Percentiles rank a stretch among this genome's conserved stretches.
These are phyloP conservation scores for Hortiboletus campestris DNA, from an alignment of 768 basidiomycete genomes.

Conservation along the genomic window DNA sequence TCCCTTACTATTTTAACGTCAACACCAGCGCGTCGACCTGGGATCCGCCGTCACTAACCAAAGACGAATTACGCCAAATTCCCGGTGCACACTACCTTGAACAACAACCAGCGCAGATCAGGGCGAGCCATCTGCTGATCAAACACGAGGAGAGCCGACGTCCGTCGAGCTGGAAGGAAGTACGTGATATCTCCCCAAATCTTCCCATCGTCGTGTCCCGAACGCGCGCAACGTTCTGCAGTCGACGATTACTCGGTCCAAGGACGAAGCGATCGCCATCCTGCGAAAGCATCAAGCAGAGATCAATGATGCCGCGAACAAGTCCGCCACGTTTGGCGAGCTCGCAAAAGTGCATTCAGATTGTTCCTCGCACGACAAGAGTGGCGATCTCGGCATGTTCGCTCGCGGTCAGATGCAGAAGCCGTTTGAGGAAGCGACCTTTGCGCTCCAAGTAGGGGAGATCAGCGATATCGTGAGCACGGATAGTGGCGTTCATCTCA, in stretches of 20 bases:
- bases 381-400: conserved; percentile 90
- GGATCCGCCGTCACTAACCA: conserved; percentile 62
- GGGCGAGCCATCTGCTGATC: conserved; percentile 93
- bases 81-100: conserved; percentile 63
- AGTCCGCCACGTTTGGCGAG: conserved; percentile 64
- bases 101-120: conserved; percentile 55
- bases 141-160: conserved; percentile 83
- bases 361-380: conserved; percentile 79
- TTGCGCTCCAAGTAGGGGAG: conserved; percentile 64
- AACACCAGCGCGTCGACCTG: conserved; percentile 71
- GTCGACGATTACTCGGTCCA: conserved; percentile 76
- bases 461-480: conserved; percentile 83
- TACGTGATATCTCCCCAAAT: conserved; percentile 31
- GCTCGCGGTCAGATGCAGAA: conserved; percentile 92
- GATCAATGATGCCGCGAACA: conserved; percentile 46
- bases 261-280: conserved; percentile 86
- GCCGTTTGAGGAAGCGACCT: conserved; percentile 91
- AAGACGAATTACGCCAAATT: conserved; percentile 57
- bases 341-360: conserved; percentile 81
- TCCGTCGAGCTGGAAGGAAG: conserved; percentile 85
- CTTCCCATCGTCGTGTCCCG: not conserved
- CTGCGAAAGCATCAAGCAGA: conserved; percentile 60
- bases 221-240: conserved; percentile 36
- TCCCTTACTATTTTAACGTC: conserved; percentile 89
- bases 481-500: conserved; percentile 93